Conservation (phyloP, 805 yeast species). For the Barnettozyma californica region DNA sequence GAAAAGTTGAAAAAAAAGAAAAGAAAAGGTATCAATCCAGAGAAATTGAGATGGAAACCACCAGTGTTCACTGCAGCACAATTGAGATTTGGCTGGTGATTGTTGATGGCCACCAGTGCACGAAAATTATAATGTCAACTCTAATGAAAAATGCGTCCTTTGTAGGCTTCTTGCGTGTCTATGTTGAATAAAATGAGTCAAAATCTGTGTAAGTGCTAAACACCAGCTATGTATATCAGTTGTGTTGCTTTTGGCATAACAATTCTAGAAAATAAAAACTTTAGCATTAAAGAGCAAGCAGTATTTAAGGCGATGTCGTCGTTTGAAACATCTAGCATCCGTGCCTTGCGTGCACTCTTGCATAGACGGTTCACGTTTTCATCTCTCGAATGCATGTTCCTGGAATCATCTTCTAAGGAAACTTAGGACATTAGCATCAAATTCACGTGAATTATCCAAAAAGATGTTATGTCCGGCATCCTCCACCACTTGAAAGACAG, state of each 20-base stretch:
- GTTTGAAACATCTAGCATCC: too few relatives aligned
- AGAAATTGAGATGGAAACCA: conserved; percentile 81
- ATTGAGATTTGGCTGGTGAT: conserved; percentile 88
- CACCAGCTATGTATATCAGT: too few relatives aligned
- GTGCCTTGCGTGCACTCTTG: too few relatives aligned
- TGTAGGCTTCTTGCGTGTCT: background rate
- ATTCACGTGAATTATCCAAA: conserved; percentile 55
- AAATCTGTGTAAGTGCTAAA: too few relatives aligned
- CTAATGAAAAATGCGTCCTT: background rate
- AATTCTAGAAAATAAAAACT: too few relatives aligned
- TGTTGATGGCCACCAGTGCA: background rate
- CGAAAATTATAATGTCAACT: background rate
- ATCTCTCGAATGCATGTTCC: background rate
- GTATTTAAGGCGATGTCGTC: too few relatives aligned
- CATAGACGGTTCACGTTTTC: too few relatives aligned
- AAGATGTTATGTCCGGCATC: conserved; percentile 75
- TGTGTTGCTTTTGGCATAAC: too few relatives aligned
- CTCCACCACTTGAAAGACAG: conserved; percentile 29
- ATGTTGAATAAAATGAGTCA: too few relatives aligned
- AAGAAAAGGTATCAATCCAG: conserved; percentile 70
- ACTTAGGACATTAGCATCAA: conserved; percentile 40
- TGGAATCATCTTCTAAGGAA: conserved; percentile 19
- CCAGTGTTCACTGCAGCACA: conserved; percentile 94
- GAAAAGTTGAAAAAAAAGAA: conserved; percentile 63
- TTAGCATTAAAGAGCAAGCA: too few relatives aligned